Evolutionary conservation across 768 basidiomycete species (phyloP), one percentile per base, ranked within the genome.

Genomic region (Megacollybia marginata): DNA sequence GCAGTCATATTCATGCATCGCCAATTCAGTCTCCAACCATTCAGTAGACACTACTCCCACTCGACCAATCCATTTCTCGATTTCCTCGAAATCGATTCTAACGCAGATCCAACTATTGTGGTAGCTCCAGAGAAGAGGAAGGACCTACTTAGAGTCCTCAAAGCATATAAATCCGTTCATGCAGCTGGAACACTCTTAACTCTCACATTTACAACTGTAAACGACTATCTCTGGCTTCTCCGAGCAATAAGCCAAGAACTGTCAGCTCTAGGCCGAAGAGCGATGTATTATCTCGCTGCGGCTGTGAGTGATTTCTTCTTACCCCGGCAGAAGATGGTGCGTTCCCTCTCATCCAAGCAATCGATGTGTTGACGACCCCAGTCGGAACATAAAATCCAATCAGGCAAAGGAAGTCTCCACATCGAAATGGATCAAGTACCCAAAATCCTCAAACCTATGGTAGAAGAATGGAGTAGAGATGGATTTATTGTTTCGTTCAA

Each of bases 391-490:
- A 99, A 99, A 70, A 98, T 99, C 34, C 95, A 98, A 61, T 96
- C 93, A 1, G 90, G 91, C 28, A 93, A 95, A 62, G 95, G 94
- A 1, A 94, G 85, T 55, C 70, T 98, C 20, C 79, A 82, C 43
- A 88, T 98, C 49, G 94, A 98, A 65, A 99, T 98, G 96, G 96
- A 99, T 61, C 93, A 97, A 64, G 94, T 98, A 0, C 96, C 96
- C 8, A 99, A 99, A 67, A 85, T 97, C 33, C 70, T 99, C 43
- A 88, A 90, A 64, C 88, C 92, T 0, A 72, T 99, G 69, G 93
- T 97, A 7, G 83, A 87, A 42, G 92, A 98, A 63, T 99, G 96
- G 95, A 86, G 83, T 1, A 81, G 76, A 7, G 81, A 88, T 42
- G 94, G 92, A 0, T 98, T 83, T 62, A 85, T 97, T 35, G 91